A percentile compares a stretch with the other conserved stretches of the same genome.
Conservation (phyloP, 495 filamentous ascomycete genomes). For the Terfezia claveryi region DNA sequence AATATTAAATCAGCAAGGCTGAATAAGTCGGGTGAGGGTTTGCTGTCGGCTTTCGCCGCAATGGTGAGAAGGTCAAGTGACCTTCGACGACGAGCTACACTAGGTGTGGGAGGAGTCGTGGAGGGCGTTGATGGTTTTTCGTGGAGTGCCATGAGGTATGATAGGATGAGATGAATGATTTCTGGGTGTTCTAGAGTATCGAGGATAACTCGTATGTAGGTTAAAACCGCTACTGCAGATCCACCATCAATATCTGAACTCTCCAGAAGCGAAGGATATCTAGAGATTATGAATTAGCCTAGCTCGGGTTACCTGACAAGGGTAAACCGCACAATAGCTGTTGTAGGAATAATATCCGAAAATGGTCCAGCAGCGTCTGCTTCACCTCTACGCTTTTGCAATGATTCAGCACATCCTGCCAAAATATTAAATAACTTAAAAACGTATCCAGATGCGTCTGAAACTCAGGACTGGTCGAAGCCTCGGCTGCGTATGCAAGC, state of each 20-base stretch:
- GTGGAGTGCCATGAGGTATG: conserved; percentile 68
- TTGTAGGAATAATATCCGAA: conserved; percentile 87
- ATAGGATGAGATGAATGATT: conserved; percentile 77
- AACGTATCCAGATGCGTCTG: conserved; percentile 74
- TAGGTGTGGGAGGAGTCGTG: conserved; percentile 20
- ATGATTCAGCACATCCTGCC: conserved; percentile 94
- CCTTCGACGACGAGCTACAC: conserved; percentile 54
- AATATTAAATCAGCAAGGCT: conserved; percentile 82
- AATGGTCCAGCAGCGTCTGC: conserved; percentile 82
- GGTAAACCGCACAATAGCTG: conserved; percentile 52
- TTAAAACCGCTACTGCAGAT: conserved; percentile 85
- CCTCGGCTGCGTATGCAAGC: conserved; percentile 39
- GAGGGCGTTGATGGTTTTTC: conserved; percentile 19
- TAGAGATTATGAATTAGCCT: conserved; percentile 18
- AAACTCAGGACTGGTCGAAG: conserved; percentile 44
- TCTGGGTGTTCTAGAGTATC: conserved; percentile 80
- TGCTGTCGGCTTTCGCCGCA: conserved; percentile 41
- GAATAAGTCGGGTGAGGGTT: conserved; percentile 56
- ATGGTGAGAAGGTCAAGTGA: conserved; percentile 71
- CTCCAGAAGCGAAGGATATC: conserved; percentile 86
- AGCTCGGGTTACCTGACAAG: not conserved
- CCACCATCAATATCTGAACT: conserved; percentile 93
- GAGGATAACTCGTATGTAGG: conserved; percentile 75
- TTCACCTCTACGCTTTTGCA: conserved; percentile 81
- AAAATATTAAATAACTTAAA: conserved; percentile 82